phyloP scores from a whole-genome alignment of 345 rosid species.

The Cardiospermum halicacabum region DNA sequence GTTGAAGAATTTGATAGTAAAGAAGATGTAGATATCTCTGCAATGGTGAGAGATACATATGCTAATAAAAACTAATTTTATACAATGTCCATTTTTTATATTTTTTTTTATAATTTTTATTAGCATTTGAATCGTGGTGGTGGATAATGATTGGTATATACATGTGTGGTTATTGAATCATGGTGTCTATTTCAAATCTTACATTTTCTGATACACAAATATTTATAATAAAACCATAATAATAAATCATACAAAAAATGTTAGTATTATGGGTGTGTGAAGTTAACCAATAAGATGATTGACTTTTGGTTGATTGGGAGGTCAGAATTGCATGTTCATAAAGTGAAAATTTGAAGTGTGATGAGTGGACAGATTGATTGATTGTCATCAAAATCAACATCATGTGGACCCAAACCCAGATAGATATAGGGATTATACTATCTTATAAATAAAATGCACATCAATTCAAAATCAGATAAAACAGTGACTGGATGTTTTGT shows the following conservation, averaged over 20 bases:
- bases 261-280: too few relatives aligned
- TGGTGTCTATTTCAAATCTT: background rate
- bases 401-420: constrained; percentile 19
- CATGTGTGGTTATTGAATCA: constrained; percentile 4
- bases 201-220: too few relatives aligned
- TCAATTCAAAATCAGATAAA: too few relatives aligned
- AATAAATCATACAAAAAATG: too few relatives aligned
- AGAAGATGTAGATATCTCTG: constrained; percentile 24
- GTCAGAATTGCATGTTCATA: constrained; percentile 24
- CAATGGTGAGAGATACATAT: constrained; percentile 16
- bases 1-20: constrained; percentile 15
- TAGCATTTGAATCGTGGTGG: constrained; percentile 10
- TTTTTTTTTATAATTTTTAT: too few relatives aligned
- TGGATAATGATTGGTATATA: constrained; percentile 1
- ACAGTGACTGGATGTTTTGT: background rate
- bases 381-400: constrained; percentile 20
- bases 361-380: constrained; percentile 20
- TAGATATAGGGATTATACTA: background rate
- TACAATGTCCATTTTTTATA: constrained; percentile 6
- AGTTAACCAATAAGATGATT: constrained; percentile 18
- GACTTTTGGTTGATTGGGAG: constrained; percentile 9
- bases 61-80: constrained; percentile 24
- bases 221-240: too few relatives aligned
- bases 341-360: constrained; percentile 13
- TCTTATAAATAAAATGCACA: too few relatives aligned